phyloP scores from a whole-genome alignment of 164 flowering plant species.

The Sextonia rubra region DNA sequence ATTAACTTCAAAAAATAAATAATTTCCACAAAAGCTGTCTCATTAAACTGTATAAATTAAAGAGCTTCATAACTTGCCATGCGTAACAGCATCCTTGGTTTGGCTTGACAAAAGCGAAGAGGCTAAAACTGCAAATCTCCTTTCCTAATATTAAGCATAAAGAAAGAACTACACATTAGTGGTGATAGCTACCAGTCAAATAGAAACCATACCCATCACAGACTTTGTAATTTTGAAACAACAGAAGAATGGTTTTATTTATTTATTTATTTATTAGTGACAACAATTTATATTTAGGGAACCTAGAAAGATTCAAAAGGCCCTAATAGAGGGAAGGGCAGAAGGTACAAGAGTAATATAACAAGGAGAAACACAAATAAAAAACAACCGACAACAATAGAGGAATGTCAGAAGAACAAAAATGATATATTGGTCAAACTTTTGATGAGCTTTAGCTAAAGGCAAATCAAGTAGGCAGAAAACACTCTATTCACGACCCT shows the following conservation, averaged over 20 bases:
- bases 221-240: neutral
- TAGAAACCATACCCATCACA: neutral
- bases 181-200: neutral
- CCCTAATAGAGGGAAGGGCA: too few relatives aligned
- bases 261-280: too few relatives aligned
- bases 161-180: neutral
- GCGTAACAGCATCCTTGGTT: conserved; percentile 88
- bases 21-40: neutral
- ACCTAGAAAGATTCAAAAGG: too few relatives aligned
- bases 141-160: conserved; percentile 51
- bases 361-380: too few relatives aligned
- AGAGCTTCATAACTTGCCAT: conserved; percentile 59
- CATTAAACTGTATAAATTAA: neutral
- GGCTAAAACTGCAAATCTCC: conserved; percentile 83
- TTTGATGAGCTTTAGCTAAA: neutral
- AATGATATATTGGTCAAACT: too few relatives aligned
- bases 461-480: neutral
- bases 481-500: neutral
- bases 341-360: too few relatives aligned
- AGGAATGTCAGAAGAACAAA: neutral
- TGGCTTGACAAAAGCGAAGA: conserved; percentile 97
- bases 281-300: too few relatives aligned
- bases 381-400: too few relatives aligned
- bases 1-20: neutral
- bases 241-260: too few relatives aligned